A percentile compares a stretch with the other conserved stretches of the same genome.
phyloP scores from a whole-genome alignment of 139 green algal species.

The Ulvella scutata region DNA sequence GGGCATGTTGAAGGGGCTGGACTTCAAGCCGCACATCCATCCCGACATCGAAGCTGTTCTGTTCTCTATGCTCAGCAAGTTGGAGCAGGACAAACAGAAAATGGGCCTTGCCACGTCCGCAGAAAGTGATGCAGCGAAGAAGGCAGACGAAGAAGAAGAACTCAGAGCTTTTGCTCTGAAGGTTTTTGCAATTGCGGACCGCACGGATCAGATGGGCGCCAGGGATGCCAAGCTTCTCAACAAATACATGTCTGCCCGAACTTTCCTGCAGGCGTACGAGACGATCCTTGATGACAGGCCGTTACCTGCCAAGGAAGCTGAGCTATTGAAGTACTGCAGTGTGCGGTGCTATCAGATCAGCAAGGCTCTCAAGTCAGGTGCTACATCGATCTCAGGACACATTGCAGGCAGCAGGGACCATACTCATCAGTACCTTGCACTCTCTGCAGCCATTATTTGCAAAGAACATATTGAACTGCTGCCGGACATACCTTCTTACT shows the following conservation, averaged over 20 bases:
- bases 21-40: neutral
- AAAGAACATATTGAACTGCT: too few species aligned
- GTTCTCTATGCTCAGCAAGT: neutral
- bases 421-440: too few species aligned
- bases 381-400: too few species aligned
- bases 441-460: too few species aligned
- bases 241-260: constrained; percentile 1
- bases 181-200: neutral
- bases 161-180: neutral
- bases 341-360: neutral
- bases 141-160: neutral
- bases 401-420: too few species aligned
- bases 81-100: neutral
- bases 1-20: neutral
- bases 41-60: neutral
- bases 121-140: neutral
- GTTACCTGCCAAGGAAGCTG: neutral
- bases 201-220: neutral
- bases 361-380: neutral
- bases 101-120: neutral
- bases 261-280: neutral
- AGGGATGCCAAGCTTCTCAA: neutral
- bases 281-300: neutral
- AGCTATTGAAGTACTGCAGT: neutral
- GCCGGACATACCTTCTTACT: too few species aligned